Evolutionary conservation across 2,329 filamentous ascomycete genomes (phyloP).

Genomic region (Fusarium sp.): DNA sequence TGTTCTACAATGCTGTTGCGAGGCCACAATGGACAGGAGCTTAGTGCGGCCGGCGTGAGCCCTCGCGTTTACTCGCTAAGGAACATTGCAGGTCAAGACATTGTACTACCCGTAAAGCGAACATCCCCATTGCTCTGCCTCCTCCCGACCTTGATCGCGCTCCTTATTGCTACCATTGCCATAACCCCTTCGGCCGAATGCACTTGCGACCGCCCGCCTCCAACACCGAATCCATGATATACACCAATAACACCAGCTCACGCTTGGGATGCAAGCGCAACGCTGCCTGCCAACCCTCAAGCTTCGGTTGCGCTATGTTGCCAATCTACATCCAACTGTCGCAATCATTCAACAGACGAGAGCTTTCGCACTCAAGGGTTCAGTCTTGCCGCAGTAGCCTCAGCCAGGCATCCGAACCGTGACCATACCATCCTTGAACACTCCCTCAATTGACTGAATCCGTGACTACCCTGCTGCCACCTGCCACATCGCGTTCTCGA

Average conservation of each 20-base stretch:
- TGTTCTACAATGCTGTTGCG: fast-evolving
- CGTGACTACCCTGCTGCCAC: fast-evolving
- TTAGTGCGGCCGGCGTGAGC: background rate
- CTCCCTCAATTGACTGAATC: too few species aligned
- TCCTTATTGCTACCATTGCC: fast-evolving
- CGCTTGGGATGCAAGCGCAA: fast-evolving
- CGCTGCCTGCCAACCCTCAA: fast-evolving
- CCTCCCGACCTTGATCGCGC: fast-evolving
- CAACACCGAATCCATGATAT: background rate
- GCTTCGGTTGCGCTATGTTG: fast-evolving
- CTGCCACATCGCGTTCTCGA: fast-evolving
- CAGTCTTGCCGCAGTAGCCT: too few species aligned
- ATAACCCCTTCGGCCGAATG: fast-evolving
- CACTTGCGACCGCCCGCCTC: background rate
- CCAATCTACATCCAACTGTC: too few species aligned
- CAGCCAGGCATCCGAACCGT: too few species aligned
- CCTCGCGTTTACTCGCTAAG: fast-evolving
- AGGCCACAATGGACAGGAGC: fast-evolving
- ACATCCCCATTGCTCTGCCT: fast-evolving
- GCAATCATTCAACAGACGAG: background rate
- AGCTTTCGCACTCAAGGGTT: too few species aligned
- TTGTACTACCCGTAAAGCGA: fast-evolving
- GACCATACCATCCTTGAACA: background rate
- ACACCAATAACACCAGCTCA: fast-evolving
- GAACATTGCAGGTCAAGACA: background rate